A percentile compares a stretch with the other conserved stretches of the same genome.
Evolutionary conservation across 1,284 basidiomycete species (phyloP).

Genomic region (Ustilago crameri): DNA sequence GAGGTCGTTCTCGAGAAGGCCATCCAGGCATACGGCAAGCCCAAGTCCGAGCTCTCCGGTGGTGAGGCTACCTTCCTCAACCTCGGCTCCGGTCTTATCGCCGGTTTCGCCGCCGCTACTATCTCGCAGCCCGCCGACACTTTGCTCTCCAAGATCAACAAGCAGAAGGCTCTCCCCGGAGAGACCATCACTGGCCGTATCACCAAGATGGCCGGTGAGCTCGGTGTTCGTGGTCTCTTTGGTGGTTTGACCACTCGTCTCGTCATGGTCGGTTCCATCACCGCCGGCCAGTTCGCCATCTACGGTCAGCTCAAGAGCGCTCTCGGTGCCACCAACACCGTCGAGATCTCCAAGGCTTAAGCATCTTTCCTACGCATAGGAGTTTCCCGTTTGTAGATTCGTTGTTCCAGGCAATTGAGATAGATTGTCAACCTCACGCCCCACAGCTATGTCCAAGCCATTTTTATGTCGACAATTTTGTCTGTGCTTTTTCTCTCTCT

Average conservation of each 20-base stretch:
- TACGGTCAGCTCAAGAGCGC: constrained; percentile 72
- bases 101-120: constrained; percentile 67
- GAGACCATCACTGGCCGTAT: constrained; percentile 72
- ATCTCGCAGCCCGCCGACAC: constrained; percentile 68
- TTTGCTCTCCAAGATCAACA: constrained; percentile 73
- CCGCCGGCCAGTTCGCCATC: constrained; percentile 71
- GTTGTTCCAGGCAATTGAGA: not conserved
- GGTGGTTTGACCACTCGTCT: constrained; percentile 70
- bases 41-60: constrained; percentile 70
- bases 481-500: no score
- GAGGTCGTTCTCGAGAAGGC: constrained; percentile 70
- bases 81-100: constrained; percentile 67
- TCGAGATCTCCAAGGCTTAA: constrained; percentile 62
- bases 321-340: constrained; percentile 71
- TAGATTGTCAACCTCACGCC: no score
- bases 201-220: constrained; percentile 70
- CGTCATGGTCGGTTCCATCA: constrained; percentile 71
- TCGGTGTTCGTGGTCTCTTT: constrained; percentile 72
- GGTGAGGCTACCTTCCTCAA: constrained; percentile 61
- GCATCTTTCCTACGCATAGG: not conserved
- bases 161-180: constrained; percentile 73
- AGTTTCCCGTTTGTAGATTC: not conserved
- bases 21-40: constrained; percentile 70
- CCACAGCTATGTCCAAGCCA: no score
- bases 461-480: no score